phyloP scores from a whole-genome alignment of 1,284 basidiomycete species.

The Boletus sp. region DNA sequence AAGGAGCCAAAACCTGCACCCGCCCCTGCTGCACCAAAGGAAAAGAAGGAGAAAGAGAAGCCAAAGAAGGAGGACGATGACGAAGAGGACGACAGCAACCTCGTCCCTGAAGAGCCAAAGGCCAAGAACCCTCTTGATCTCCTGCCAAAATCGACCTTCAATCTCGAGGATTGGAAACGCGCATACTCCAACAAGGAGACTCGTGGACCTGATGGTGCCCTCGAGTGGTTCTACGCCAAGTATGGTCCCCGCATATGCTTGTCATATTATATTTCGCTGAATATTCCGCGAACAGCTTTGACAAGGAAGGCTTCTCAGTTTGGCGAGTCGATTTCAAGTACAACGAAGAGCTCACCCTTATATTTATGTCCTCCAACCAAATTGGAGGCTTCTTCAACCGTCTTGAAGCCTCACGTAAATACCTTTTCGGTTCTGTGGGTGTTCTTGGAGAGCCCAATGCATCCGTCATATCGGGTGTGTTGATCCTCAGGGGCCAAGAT shows the following conservation, averaged over 20 bases:
- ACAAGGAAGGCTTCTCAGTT: constrained; percentile 86
- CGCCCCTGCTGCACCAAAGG: constrained; percentile 41
- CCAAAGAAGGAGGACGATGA: constrained; percentile 56
- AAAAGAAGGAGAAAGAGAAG: constrained; percentile 64
- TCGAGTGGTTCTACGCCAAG: constrained; percentile 92
- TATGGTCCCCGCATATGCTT: constrained; percentile 41
- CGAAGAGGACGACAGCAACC: constrained; percentile 65
- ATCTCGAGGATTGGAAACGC: constrained; percentile 97
- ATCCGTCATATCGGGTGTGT: constrained; percentile 72
- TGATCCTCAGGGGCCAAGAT: constrained; percentile 81
- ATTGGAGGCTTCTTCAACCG: constrained; percentile 96
- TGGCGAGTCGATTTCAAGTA: constrained; percentile 97
- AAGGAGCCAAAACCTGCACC: constrained; percentile 53
- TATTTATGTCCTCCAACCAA: constrained; percentile 90
- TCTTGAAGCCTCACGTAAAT: constrained; percentile 91
- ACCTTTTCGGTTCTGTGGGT: constrained; percentile 90
- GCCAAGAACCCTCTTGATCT: constrained; percentile 92
- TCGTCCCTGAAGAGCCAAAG: constrained; percentile 65
- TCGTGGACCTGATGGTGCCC: constrained; percentile 63
- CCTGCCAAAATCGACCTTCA: constrained; percentile 88
- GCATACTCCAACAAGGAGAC: constrained; percentile 98
- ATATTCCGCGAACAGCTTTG: constrained; percentile 58
- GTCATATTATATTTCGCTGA: constrained; percentile 21
- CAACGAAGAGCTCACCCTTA: constrained; percentile 88
- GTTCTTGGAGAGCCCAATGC: constrained; percentile 83